These are phyloP conservation scores for Aspergillus texensis DNA, from an alignment of 2,329 filamentous ascomycete genomes.

Conservation along the genomic window DNA sequence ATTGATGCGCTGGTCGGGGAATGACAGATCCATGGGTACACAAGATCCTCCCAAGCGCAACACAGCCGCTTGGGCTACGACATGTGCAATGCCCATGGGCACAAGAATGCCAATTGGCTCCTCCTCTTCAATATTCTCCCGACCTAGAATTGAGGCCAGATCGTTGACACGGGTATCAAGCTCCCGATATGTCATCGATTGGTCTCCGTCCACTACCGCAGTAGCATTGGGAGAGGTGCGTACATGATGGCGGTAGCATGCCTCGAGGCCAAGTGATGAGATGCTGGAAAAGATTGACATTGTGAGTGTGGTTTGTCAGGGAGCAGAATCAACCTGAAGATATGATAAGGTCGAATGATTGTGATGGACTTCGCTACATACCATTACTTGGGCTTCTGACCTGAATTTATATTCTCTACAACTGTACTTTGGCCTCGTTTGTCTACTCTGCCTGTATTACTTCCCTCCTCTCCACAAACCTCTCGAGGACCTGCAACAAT, in stretches of 20 bases:
- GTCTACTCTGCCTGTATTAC: too few species aligned
- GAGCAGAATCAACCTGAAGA: background rate
- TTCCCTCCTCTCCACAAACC: too few species aligned
- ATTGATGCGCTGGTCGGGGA: background rate
- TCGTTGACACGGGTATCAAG: background rate
- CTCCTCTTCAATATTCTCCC: background rate
- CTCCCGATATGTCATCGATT: background rate
- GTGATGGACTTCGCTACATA: background rate
- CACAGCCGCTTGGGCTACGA: background rate
- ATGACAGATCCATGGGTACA: background rate
- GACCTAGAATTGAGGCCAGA: background rate
- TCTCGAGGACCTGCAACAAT: too few species aligned
- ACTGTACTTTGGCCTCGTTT: too few species aligned
- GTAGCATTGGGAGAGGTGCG: background rate
- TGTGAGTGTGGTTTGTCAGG: background rate
- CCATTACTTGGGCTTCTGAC: background rate
- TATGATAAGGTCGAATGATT: background rate
- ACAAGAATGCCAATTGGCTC: background rate
- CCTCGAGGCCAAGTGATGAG: conserved; percentile 1
- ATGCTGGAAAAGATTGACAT: background rate
- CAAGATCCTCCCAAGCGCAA: conserved; percentile 1
- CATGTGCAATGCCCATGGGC: background rate
- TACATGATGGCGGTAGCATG: conserved; percentile 2
- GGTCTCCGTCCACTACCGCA: background rate
- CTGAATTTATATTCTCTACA: background rate